Conservation (phyloP, 208 protist species). For the Herpetomonas samuelpessoai region DNA sequence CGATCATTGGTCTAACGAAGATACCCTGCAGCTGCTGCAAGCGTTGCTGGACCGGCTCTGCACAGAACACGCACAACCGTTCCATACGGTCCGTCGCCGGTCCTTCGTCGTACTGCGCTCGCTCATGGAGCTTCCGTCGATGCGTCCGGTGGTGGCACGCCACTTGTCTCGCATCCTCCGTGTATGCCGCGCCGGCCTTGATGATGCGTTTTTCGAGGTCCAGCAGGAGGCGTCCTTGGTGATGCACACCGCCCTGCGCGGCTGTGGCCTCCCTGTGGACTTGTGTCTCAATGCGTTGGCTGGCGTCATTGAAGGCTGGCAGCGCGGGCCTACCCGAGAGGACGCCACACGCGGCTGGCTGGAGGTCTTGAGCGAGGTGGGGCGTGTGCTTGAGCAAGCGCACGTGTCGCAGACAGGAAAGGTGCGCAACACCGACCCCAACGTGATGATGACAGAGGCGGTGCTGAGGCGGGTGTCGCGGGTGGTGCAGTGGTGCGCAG, state of each 20-base stretch:
- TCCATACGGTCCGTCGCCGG: slow-evolving; percentile 40
- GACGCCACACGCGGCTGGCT: slow-evolving; percentile 53
- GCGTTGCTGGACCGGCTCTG: slow-evolving; percentile 28
- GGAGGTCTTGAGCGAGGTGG: slow-evolving; percentile 45
- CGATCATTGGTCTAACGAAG: no score
- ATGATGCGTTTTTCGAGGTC: slow-evolving; percentile 80
- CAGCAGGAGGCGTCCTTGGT: slow-evolving; percentile 40
- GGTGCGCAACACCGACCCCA: neutral
- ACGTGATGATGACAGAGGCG: slow-evolving; percentile 19
- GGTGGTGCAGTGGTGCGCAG: slow-evolving; percentile 24
- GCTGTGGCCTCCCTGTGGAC: slow-evolving; percentile 22
- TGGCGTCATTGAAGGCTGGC: slow-evolving; percentile 49
- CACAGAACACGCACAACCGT: slow-evolving; percentile 15
- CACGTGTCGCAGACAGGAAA: neutral
- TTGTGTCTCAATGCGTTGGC: slow-evolving; percentile 40
- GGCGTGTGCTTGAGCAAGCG: slow-evolving; percentile 28
- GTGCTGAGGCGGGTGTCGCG: slow-evolving; percentile 34
- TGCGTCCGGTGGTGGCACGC: slow-evolving; percentile 21
- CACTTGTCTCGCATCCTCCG: slow-evolving; percentile 38
- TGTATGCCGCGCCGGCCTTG: slow-evolving; percentile 46
- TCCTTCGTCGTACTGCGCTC: slow-evolving; percentile 31
- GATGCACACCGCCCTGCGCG: slow-evolving; percentile 24
- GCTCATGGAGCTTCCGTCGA: slow-evolving; percentile 13
- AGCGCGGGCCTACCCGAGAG: slow-evolving; percentile 13
- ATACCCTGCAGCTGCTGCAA: slow-evolving; percentile 15